These are phyloP conservation scores for Ligustrum vulgare DNA, from an alignment of 257 asterid genomes.

Conservation along the genomic window DNA sequence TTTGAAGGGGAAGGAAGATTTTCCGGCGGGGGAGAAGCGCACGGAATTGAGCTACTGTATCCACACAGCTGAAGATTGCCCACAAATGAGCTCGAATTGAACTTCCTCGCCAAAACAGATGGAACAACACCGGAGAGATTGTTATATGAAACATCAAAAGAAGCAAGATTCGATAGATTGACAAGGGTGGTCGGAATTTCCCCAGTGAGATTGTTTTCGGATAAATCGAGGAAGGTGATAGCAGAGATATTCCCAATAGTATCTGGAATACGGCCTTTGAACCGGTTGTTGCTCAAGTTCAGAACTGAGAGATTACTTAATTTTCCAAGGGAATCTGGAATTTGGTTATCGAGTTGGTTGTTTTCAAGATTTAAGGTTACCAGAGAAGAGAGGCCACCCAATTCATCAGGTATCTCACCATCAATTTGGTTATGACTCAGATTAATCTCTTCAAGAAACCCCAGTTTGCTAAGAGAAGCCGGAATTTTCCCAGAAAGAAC, in stretches of 20 bases:
- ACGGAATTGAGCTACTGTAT: slow-evolving; percentile 49
- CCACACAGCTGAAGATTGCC: slow-evolving; percentile 88
- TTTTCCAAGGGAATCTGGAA: slow-evolving; percentile 42
- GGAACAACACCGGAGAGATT: slow-evolving; percentile 80
- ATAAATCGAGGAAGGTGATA: slow-evolving; percentile 57
- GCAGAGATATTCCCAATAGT: slow-evolving; percentile 50
- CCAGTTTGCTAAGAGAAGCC: slow-evolving; percentile 49
- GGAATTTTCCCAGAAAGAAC: slow-evolving; percentile 63
- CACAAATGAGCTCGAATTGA: slow-evolving; percentile 69
- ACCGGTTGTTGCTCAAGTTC: slow-evolving; percentile 47
- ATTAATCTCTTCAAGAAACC: slow-evolving; percentile 44
- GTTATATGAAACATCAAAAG: slow-evolving; percentile 73
- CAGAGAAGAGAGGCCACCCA: slow-evolving; percentile 46
- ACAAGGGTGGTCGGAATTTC: slow-evolving; percentile 62
- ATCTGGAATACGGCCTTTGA: slow-evolving; percentile 58
- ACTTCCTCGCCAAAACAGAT: slow-evolving; percentile 50
- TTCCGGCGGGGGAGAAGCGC: slow-evolving; percentile 55
- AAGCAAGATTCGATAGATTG: slow-evolving; percentile 43
- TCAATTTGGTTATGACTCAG: slow-evolving; percentile 48
- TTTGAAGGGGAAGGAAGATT: slow-evolving; percentile 41
- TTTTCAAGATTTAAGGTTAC: slow-evolving; percentile 31
- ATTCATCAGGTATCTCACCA: slow-evolving; percentile 52
- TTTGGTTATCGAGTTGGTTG: slow-evolving; percentile 47
- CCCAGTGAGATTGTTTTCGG: slow-evolving; percentile 66
- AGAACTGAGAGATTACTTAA: slow-evolving; percentile 48